These are phyloP conservation scores for Tulasnella sp. DNA, from an alignment of 768 basidiomycete species.

Conservation along the genomic window DNA sequence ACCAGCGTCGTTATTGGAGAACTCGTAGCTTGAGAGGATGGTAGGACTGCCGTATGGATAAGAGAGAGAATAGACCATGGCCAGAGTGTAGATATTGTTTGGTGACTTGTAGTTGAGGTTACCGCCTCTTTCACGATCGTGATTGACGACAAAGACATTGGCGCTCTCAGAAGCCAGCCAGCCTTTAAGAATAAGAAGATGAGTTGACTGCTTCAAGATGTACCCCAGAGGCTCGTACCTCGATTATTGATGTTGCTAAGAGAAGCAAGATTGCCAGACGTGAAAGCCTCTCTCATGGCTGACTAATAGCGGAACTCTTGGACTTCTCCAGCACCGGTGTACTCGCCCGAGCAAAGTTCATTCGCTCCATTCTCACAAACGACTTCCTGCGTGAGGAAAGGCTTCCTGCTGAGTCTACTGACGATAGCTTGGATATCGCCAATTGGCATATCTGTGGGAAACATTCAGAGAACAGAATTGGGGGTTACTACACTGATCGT, in stretches of 20 bases:
- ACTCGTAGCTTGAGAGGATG: conserved; percentile 44
- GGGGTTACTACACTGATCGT: not conserved
- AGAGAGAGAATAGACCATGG: conserved; percentile 1
- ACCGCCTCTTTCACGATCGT: conserved; percentile 10
- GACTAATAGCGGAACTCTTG: conserved; percentile 36
- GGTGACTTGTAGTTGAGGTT: conserved; percentile 6
- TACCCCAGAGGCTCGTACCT: conserved; percentile 27
- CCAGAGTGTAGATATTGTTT: conserved; percentile 1
- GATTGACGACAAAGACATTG: conserved; percentile 42
- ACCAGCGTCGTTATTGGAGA: conserved; percentile 35
- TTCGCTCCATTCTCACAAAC: conserved; percentile 38
- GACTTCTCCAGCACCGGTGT: conserved; percentile 37
- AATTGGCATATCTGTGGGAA: conserved; percentile 37
- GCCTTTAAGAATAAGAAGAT: conserved; percentile 26
- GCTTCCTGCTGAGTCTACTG: conserved; percentile 30
- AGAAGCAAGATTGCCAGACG: conserved; percentile 36
- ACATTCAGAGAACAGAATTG: not conserved
- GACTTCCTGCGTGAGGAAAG: conserved; percentile 15
- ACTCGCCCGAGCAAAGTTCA: conserved; percentile 42
- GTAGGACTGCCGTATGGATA: conserved; percentile 56
- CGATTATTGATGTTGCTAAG: conserved; percentile 40
- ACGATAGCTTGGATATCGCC: conserved; percentile 47
- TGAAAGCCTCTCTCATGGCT: conserved; percentile 37
- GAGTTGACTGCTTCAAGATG: not conserved
- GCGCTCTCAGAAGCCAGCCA: conserved; percentile 44